Evolutionary conservation across 208 protist genomes (phyloP), one percentile per base, ranked within the genome.

Genomic region (Tetramitus jugosus): DNA sequence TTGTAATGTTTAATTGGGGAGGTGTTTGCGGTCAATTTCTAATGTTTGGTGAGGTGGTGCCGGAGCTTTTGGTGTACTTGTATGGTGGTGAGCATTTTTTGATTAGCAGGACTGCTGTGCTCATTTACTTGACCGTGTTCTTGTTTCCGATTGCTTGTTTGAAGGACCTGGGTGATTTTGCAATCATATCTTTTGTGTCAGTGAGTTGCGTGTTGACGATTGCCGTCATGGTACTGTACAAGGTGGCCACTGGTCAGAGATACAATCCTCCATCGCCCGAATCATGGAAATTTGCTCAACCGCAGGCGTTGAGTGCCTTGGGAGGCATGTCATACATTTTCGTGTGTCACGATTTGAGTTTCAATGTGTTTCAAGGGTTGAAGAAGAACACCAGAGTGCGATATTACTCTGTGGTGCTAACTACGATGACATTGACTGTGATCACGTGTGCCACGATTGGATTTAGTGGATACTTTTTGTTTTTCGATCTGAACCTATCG

Each of bases 1-100:
- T 71, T 31, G 43, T 71, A 49, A 35, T n/a, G n/a, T 71, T 71
- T 31, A 71, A 71, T 46, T 71, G 43, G 43, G 65, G 65, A 49
- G 65, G 39, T 35, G 39, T 37, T 14, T 71, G 65, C 33, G 35
- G 39, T 35, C 65, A 71, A 71, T 71, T 49, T 20, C 26, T 71
- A 3, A 71, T 71, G 65, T 71, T 71, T 71, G 35, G 23, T 35
- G n/a, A 71, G 40, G 65, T 71, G 43, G 39, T 71, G 13, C 65
- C 65, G 8, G 14, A 45, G 13, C n/a, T 71, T 3, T n/a, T 71
- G 31, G 26, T 26, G 3, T 49, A 49, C 35, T 6, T 49, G n/a
- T 71, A 35, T 49, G 65, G 33, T 17, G 3, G 10, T 26, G 10
- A 1, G 3, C 29, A n/a, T 35, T 29, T 49, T 6, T 49, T 31